phyloP scores from a whole-genome alignment of 2,329 filamentous ascomycete genomes.

The Diaporthe citri region DNA sequence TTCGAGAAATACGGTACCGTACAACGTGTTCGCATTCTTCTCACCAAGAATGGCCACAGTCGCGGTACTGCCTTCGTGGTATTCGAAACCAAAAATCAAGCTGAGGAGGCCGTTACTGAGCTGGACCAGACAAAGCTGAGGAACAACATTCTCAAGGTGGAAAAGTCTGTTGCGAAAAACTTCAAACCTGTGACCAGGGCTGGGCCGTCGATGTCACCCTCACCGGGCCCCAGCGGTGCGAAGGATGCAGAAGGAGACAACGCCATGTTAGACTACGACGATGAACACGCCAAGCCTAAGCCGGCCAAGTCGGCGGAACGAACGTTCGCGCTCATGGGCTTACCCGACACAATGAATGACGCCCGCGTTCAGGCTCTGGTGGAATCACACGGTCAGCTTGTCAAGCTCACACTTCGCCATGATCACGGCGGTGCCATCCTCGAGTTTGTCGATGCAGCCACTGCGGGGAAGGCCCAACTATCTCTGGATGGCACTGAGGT shows the following conservation, averaged over 20 bases:
- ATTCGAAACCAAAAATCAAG: constrained; percentile 78
- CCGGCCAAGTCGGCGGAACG: constrained; percentile 43
- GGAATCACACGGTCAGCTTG: constrained; percentile 76
- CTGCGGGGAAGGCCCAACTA: constrained; percentile 79
- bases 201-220: constrained; percentile 51
- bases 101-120: constrained; percentile 73
- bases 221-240: constrained; percentile 47
- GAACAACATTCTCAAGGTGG: constrained; percentile 76
- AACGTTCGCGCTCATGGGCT: constrained; percentile 84
- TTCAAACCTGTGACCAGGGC: constrained; percentile 67
- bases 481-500: constrained; percentile 69
- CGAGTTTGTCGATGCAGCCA: constrained; percentile 79
- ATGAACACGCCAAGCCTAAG: constrained; percentile 28
- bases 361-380: constrained; percentile 81
- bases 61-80: constrained; percentile 86
- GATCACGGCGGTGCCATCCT: constrained; percentile 88
- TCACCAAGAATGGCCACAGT: constrained; percentile 74
- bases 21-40: constrained; percentile 78
- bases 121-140: constrained; percentile 80
- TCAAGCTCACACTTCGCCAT: constrained; percentile 83
- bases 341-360: constrained; percentile 94
- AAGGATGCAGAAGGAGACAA: constrained; percentile 53
- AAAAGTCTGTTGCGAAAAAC: constrained; percentile 67
- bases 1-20: constrained; percentile 84
- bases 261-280: constrained; percentile 51